A percentile compares a stretch with the other conserved stretches of the same genome.
Evolutionary conservation across 495 filamentous ascomycete genomes (phyloP).

Genomic region (Aspergillus olivimuriae): DNA sequence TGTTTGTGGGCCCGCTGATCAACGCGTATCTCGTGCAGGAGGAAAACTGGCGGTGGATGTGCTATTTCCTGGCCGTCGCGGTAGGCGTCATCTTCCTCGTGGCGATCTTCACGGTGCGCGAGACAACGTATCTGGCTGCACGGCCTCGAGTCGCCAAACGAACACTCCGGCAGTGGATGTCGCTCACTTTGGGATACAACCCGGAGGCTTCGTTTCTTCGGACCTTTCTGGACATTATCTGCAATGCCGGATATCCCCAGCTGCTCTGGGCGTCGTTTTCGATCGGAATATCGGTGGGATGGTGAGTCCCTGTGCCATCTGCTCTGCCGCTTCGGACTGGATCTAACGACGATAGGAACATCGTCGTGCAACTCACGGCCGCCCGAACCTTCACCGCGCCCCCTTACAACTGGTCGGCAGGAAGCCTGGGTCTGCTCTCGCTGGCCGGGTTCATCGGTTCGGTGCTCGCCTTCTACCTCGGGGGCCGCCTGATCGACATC

Average conservation of each 20-base stretch:
- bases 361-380: constrained; percentile 26
- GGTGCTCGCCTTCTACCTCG: constrained; percentile 25
- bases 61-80: constrained; percentile 22
- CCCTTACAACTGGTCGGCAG: constrained; percentile 23
- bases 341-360: constrained; percentile 17
- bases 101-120: constrained; percentile 22
- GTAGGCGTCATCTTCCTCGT: constrained; percentile 14
- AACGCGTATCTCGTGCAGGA: constrained; percentile 27
- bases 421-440: constrained; percentile 23
- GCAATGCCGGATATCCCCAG: constrained; percentile 21
- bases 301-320: too few relatives aligned
- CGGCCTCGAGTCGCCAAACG: constrained; percentile 7
- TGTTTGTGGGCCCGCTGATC: constrained; percentile 29
- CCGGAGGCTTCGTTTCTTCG: constrained; percentile 21
- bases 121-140: constrained; percentile 17
- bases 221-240: constrained; percentile 17
- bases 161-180: constrained; percentile 20
- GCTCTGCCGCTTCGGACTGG: too few relatives aligned
- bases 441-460: constrained; percentile 26
- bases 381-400: constrained; percentile 24
- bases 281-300: constrained; percentile 26
- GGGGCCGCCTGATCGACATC: constrained; percentile 26
- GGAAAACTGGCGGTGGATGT: constrained; percentile 29
- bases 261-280: constrained; percentile 26
- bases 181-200: constrained; percentile 18